Base-by-base conservation (phyloP, 148 eudicot genomes). In the Tetragonia tetragonoides region DNA sequence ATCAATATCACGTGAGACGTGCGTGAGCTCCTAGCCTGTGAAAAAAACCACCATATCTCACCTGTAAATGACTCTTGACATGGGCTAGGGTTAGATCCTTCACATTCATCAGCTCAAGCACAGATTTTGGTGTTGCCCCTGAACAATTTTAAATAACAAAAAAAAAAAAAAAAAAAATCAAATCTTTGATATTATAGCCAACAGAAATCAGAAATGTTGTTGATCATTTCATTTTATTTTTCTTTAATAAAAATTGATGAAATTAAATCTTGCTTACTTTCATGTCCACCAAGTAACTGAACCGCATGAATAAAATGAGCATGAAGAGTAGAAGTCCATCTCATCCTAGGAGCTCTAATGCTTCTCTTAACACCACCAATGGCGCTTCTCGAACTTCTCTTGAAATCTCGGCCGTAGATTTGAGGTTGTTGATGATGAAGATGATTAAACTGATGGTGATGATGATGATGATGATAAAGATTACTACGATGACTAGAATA, bases 101-200 rank as follows among this genome's bases (percentile, higher is more conserved):
- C 80, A 94, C 98, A 85, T 94, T 89, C 98, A 94, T 94, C 84
- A 94, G 53, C 90, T 94, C 98, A 18, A 94, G 84, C 37, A 94
- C 97, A 34, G 98, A 94, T 85, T 94, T 94, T 53, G 98, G 98
- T 38, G 98, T 94, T 76, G 98, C 97, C 83, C 98, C 98, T 94
- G 88, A 54, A 18, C 38, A 41, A 77, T 66, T 57, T 61, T 28
- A 28, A 28, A 28, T 10, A 40, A 10, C 5, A 10, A 2, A 10
- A 10, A 54, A 2, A 3, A 54, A 7, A 10, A 12, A 0, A 14
- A 54, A 10, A 54, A 10, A 10, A 54, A 10, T 54, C 15, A 28
- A 28, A 28, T 28, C 34, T 28, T 28, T 28, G 34, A 28, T 28
- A 28, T 28, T 28, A 0, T 28, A 28, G 34, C 34, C 34, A 28